Evolutionary conservation across 2,329 filamentous ascomycete species (phyloP), one percentile per base, ranked within the genome.

Genomic region (Paracamarosporium sp.): DNA sequence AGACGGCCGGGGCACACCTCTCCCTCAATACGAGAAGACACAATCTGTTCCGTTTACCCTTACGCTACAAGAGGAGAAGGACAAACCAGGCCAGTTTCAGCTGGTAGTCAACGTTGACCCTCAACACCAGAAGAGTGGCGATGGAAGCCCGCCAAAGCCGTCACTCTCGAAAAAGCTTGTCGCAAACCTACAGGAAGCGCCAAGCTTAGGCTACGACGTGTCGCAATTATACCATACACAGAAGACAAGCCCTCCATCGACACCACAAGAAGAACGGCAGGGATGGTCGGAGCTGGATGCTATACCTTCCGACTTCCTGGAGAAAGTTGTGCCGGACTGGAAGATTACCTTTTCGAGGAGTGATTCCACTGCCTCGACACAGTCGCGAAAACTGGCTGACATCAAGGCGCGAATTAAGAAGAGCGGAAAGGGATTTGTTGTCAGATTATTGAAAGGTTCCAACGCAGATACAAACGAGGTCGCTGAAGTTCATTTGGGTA

Each of bases 361-460:
- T 44, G 66, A 67, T 44, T 71, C 69, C 2, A 68, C 67, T 17
- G 58, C 65, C 1, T 69, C 68, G 1, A 64, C 55, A 2, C 68
- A 73, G 43, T 67, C 65, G 13, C 64, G 65, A 17, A 67, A 62
- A 30, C 62, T 72, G 43, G 57, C 69, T 4, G 66, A 72, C 17
- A 72, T 74, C 55, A 73, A 72, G 35, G 71, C 71, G 1, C 62
- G 64, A 4, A 71, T 74, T 35, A 72, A 72, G 61, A 73, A 71
- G 60, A 73, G 66, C 38, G 69, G 68, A n/a, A 72, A 67, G 28
- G 71, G 71, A 0, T 72, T 73, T 40, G 68, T 74, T 4, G 66
- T 74, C 15, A 55, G 71, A 17, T 59, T 74, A 4, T 51, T 73
- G 20, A 72, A 72, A 36, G 67, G 68, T 2, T 68, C 69, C 4